Percentiles rank a stretch among this genome's conserved stretches.
Conservation (phyloP, 139 green algal species). For the Coelastrella sp. region DNA sequence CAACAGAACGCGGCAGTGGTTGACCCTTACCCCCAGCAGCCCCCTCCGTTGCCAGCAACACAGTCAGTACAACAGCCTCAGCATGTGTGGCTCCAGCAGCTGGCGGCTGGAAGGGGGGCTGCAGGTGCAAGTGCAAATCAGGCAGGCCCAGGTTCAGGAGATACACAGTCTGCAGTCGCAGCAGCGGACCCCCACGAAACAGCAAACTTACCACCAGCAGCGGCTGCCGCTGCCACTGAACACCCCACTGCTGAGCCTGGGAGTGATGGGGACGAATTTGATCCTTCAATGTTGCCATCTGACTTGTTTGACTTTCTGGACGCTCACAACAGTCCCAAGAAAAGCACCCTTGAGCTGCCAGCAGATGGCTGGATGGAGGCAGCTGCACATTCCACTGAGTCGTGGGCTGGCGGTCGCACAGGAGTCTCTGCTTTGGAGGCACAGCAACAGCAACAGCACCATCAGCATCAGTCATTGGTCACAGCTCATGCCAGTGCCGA, state of each 20-base stretch:
- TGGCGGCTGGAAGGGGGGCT: background rate
- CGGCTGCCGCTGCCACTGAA: background rate
- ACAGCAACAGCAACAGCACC: constrained; percentile 24
- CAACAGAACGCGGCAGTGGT: background rate
- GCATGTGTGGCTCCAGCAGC: constrained; percentile 45
- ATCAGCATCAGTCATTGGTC: constrained; percentile 4
- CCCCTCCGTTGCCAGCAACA: background rate
- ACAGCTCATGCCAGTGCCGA: background rate
- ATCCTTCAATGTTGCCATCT: constrained; percentile 29
- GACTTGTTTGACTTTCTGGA: constrained; percentile 44
- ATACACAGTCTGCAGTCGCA: background rate
- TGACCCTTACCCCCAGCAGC: background rate
- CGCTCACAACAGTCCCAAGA: background rate
- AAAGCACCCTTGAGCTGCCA: background rate
- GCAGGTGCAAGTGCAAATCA: background rate
- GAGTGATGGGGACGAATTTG: constrained; percentile 33
- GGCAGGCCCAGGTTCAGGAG: background rate
- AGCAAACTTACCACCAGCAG: background rate
- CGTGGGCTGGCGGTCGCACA: background rate
- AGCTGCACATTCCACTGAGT: background rate
- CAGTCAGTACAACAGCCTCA: constrained; percentile 12
- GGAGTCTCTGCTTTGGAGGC: background rate
- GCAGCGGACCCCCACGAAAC: background rate
- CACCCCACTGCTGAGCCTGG: background rate
- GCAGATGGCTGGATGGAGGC: background rate